Evolutionary conservation across 2,329 filamentous ascomycete genomes (phyloP).

Genomic region (Pseudogymnoascus sp.): DNA sequence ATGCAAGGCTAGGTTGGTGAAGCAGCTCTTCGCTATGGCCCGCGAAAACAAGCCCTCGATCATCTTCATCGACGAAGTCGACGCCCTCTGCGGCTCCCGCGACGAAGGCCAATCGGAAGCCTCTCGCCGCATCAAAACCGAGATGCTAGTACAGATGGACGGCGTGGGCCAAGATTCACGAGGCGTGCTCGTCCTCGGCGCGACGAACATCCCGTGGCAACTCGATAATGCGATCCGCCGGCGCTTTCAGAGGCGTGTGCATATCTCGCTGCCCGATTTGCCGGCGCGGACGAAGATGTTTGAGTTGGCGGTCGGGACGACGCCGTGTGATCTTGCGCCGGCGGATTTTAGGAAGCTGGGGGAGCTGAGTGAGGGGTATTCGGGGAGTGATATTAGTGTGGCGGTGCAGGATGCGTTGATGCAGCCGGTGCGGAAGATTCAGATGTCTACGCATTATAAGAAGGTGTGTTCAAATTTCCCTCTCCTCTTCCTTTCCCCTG

Average conservation of each 20-base stretch:
- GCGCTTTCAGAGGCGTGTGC: conserved; percentile 91
- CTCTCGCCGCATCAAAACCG: conserved; percentile 94
- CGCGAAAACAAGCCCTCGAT: conserved; percentile 97
- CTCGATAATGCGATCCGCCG: conserved; percentile 90
- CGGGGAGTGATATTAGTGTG: conserved; percentile 90
- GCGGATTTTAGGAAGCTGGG: conserved; percentile 75
- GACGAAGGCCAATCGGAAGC: conserved; percentile 96
- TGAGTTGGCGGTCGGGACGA: conserved; percentile 86
- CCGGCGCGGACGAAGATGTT: conserved; percentile 86
- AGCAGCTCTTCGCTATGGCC: conserved; percentile 94
- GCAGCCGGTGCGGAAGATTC: conserved; percentile 93
- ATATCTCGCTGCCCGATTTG: conserved; percentile 84
- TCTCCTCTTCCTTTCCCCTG: too few relatives aligned
- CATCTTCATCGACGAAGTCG: conserved; percentile 97
- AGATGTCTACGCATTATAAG: conserved; percentile 97
- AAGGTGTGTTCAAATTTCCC: conserved; percentile 45
- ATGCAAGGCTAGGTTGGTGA: conserved; percentile 43
- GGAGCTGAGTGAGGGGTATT: conserved; percentile 83
- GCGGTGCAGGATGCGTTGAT: conserved; percentile 94
- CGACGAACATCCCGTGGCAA: conserved; percentile 98
- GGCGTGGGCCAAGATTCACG: conserved; percentile 93
- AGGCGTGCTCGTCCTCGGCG: conserved; percentile 87
- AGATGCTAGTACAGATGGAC: conserved; percentile 98
- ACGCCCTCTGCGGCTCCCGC: conserved; percentile 87
- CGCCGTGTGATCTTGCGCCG: conserved; percentile 71